Base-by-base conservation (phyloP, 2,329 filamentous ascomycete genomes). In the Penicillium aurantiogriseum region DNA sequence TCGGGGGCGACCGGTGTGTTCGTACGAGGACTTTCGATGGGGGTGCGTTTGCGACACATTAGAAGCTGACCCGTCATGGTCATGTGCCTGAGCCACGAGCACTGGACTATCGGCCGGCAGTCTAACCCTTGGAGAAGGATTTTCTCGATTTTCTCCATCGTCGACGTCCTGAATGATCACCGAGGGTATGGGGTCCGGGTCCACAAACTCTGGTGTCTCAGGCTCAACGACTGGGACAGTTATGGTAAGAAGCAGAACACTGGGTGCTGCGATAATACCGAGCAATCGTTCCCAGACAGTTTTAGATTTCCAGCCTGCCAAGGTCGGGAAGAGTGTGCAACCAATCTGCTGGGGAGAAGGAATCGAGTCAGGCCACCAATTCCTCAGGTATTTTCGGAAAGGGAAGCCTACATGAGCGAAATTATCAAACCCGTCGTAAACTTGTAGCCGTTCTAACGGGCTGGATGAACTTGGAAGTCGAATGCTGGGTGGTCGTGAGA, bases 161-260 rank as follows among this genome's bases (percentile, higher is more conserved):
- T 56, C 48, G 51, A 67, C 54, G 10, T 61, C 64, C 21, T 67
- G 61, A 49, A 69, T 58, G n/a, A 66, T 60, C 7, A 67, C 62
- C 9, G 67, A 60, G 10, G 65, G 58, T 17, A 72, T 69, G 8
- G 76, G 72, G 5, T 81, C 79, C 1, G 71, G 36, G 17, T 67
- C 72, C 5, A 75, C 75, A 3, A 79, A 75, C 13, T 85, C 83
- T 8, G 82, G 71, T 36, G 75, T 80, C 21, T 84, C 81, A 1
- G 84, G 84, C 67, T 97, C 93, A 6, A 96, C 90, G 0, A 99
- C 92, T 0, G 95, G 94, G 5, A 99, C 75, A 0, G 94, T 99
- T 46, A 94, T 86, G 0, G 93, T 93, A 4, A 99, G 81, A 2
- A 97, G 77, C 61, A 99, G 90, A 38, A 99, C 91, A 66, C 89